phyloP scores from a whole-genome alignment of 2,329 filamentous ascomycete genomes.

The Aspergillus udagawae region DNA sequence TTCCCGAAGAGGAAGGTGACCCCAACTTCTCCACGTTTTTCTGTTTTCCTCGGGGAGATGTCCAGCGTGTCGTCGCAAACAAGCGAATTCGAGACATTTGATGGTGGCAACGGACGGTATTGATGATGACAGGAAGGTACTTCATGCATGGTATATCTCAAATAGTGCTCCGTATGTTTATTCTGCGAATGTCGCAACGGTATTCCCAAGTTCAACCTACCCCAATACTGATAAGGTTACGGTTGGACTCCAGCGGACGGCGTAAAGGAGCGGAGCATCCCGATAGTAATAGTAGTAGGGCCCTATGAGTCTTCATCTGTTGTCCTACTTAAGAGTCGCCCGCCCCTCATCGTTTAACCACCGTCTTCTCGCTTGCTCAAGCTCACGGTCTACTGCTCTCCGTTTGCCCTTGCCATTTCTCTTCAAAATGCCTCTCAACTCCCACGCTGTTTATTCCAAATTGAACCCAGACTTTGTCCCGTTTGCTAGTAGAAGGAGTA shows the following conservation, averaged over 20 bases:
- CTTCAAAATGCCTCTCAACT: constrained; percentile 46
- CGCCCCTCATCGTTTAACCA: not conserved
- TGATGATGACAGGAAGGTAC: not conserved
- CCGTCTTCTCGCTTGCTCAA: not conserved
- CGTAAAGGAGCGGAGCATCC: not conserved
- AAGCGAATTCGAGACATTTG: not conserved
- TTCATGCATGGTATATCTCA: not conserved
- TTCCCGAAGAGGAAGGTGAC: not conserved
- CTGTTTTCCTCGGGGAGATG: not conserved
- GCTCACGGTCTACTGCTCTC: not conserved
- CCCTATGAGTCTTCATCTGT: not conserved
- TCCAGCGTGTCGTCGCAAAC: not conserved
- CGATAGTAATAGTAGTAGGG: not conserved
- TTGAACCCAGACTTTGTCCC: constrained; percentile 40
- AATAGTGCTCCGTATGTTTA: not conserved
- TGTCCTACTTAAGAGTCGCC: not conserved
- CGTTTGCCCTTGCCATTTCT: not conserved
- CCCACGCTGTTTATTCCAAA: constrained; percentile 49
- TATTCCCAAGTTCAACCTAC: not conserved
- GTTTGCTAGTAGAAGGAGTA: constrained; percentile 71
- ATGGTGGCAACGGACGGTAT: not conserved
- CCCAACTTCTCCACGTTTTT: not conserved
- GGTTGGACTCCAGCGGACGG: not conserved
- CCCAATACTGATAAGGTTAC: not conserved
- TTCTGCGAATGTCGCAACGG: not conserved